phyloP scores from a whole-genome alignment of 306 rosid species.

The Citrullus amarus region DNA sequence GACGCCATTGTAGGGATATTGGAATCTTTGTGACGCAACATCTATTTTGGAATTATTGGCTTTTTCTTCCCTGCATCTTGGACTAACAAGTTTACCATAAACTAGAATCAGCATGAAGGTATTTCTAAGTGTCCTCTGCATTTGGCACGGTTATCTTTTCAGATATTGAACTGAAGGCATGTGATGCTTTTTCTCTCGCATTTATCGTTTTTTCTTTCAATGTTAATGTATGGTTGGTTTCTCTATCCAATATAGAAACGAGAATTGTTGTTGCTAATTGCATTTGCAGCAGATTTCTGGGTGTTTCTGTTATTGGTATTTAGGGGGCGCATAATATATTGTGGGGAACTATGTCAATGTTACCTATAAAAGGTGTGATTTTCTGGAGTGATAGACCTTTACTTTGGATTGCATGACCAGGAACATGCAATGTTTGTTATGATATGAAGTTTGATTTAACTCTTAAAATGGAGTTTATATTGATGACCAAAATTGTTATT shows the following conservation, averaged over 20 bases:
- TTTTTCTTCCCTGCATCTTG: background rate
- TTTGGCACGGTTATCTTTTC: background rate
- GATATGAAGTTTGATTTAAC: background rate
- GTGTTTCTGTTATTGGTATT: background rate
- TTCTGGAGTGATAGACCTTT: background rate
- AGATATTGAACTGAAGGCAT: background rate
- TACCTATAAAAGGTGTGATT: background rate
- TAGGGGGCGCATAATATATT: background rate
- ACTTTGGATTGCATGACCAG: background rate
- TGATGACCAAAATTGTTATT: background rate
- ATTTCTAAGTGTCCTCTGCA: background rate
- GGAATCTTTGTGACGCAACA: background rate
- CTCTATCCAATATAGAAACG: background rate
- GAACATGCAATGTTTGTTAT: background rate
- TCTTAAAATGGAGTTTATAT: background rate
- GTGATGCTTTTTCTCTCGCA: background rate
- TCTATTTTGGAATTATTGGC: background rate
- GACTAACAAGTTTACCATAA: background rate
- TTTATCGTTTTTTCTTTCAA: background rate
- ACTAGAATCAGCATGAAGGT: background rate
- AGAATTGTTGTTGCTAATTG: background rate
- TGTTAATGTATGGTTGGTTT: background rate
- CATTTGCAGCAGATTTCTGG: background rate
- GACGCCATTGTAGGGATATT: background rate
- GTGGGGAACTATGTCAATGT: background rate